Base-by-base conservation (phyloP, 345 rosid species). In the Ceriops tagal region DNA sequence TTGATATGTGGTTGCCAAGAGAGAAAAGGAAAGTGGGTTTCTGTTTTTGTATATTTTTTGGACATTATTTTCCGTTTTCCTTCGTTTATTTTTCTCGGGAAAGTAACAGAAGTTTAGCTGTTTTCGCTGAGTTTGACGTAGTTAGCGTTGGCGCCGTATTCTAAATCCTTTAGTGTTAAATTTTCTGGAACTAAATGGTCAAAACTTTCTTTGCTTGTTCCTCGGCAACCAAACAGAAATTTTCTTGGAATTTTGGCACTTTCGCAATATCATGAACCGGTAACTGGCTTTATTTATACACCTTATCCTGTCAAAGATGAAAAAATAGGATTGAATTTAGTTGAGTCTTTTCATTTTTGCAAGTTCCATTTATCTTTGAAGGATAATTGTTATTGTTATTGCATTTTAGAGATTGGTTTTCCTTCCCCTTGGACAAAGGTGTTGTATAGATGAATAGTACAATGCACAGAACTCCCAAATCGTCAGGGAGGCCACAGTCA, bases 381-480 rank as follows among this genome's bases (percentile, higher is more conserved):
- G 62, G 20, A 26, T 56, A 24, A 67, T 67, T 49, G n/a, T 35
- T 51, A 13, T 19, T 43, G 15, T n/a, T 71, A 30, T 37, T 78
- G 47, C 30, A 43, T 34, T 70, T 62, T 72, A 75, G 80, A 65
- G 73, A 31, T 60, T 19, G 9, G 37, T 49, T 31, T 70, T 24
- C 27, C 26, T 66, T 49, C 53, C 55, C 49, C 5, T 43, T 4
- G 18, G 18, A 43, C 13, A 39, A 43, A 65, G 32, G 28, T 43
- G 56, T 30, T 53, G 21, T 37, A 24, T 70, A 66, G 60, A 95
- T 95, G 99, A 92, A 85, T 68, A 66, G 76, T 26, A 39, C 83
- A 52, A 82, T 81, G 58, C 82, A 82, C 55, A 82, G 85, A 81
- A 89, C 97, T 71, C 96, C 97, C 62, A 87, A 80, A 72, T 85